Percentiles rank a stretch among this genome's conserved stretches.
Conservation (phyloP, 2,329 filamentous ascomycete genomes). For the Trichoderma sp. region DNA sequence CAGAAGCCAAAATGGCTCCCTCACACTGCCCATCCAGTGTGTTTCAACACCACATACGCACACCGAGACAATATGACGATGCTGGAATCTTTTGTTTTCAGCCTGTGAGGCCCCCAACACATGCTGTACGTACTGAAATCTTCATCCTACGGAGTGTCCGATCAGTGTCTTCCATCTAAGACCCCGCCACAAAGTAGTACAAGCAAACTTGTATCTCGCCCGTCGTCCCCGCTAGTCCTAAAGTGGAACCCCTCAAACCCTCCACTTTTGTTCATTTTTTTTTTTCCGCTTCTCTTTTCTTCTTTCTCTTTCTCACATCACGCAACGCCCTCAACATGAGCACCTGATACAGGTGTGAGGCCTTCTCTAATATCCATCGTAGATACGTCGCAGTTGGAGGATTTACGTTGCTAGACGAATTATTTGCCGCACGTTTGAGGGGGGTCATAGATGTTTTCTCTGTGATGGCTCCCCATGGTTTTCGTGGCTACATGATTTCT, state of each 20-base stretch:
- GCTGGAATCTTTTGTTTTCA: not conserved
- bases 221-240: conserved; percentile 1
- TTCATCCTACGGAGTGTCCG: not conserved
- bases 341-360: conserved; percentile 15
- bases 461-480: conserved; percentile 45
- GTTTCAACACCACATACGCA: not conserved
- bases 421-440: conserved; percentile 43
- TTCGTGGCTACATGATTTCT: conserved; percentile 38
- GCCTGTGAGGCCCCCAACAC: not conserved
- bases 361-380: conserved; percentile 24
- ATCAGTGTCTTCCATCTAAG: not conserved
- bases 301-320: conserved; percentile 25
- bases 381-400: conserved; percentile 25
- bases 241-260: not conserved
- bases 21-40: not conserved
- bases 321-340: conserved; percentile 32
- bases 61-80: not conserved
- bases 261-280: conserved; percentile 1
- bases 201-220: not conserved
- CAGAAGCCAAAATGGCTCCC: not conserved
- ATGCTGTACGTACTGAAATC: not conserved
- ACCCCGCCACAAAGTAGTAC: not conserved
- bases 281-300: not conserved
- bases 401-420: conserved; percentile 37
- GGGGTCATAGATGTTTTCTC: conserved; percentile 36